Percentiles rank a stretch among this genome's conserved stretches.
These are phyloP conservation scores for Megacollybia marginata DNA, from an alignment of 768 basidiomycete genomes.

Conservation along the genomic window DNA sequence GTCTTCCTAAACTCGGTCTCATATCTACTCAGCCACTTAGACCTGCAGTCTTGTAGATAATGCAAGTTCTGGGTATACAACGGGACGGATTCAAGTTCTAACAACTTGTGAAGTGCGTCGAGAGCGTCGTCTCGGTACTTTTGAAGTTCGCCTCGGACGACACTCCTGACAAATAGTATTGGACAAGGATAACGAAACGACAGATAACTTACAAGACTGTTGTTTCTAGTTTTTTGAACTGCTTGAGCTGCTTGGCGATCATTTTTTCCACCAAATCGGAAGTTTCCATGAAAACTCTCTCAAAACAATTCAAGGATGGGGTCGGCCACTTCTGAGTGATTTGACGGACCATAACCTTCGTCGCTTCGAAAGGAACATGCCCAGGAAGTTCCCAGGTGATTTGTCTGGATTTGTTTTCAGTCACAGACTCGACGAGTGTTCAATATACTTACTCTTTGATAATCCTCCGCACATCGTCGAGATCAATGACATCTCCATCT, in stretches of 20 bases:
- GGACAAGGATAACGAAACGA: background rate
- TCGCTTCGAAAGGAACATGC: slow-evolving; percentile 28
- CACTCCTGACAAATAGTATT: background rate
- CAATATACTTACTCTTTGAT: slow-evolving; percentile 19
- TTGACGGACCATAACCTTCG: slow-evolving; percentile 17
- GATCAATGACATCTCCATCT: slow-evolving; percentile 5
- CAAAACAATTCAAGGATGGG: slow-evolving; percentile 22
- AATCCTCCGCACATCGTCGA: slow-evolving; percentile 19
- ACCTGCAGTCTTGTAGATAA: slow-evolving; percentile 13
- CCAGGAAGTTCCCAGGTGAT: slow-evolving; percentile 30
- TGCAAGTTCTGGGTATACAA: slow-evolving; percentile 28
- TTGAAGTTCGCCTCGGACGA: slow-evolving; percentile 1
- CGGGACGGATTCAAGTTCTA: slow-evolving; percentile 30
- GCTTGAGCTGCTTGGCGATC: slow-evolving; percentile 20
- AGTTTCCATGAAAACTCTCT: slow-evolving; percentile 11
- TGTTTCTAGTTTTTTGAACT: slow-evolving; percentile 18
- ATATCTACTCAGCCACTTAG: slow-evolving; percentile 18
- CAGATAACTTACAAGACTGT: slow-evolving; percentile 16
- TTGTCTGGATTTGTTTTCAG: slow-evolving; percentile 13
- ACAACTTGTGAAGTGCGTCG: slow-evolving; percentile 20
- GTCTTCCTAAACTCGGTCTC: background rate
- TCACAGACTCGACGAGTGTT: background rate
- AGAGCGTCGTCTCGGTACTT: slow-evolving; percentile 15
- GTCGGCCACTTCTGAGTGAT: slow-evolving; percentile 21
- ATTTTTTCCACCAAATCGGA: slow-evolving; percentile 12